Evolutionary conservation across 73 alveolate genomes (phyloP).

Genomic region (Symbiodinium natans): DNA sequence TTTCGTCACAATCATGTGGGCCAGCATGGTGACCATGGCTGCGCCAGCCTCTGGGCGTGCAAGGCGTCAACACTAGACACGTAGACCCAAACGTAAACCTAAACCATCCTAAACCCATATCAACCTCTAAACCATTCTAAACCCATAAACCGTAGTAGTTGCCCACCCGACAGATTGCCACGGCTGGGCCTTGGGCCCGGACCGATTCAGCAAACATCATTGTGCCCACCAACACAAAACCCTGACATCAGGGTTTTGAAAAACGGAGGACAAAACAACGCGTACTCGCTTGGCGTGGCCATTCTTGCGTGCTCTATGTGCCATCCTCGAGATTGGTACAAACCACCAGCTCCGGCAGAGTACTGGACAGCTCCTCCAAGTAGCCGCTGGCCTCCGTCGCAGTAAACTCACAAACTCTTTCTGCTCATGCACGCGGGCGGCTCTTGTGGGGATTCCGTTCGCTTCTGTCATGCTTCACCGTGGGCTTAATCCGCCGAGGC

Average conservation of each 20-base stretch:
- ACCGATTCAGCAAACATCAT: constrained; percentile 88
- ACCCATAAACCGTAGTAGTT: not conserved
- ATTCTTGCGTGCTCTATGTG: too few relatives aligned
- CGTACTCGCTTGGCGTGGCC: not conserved
- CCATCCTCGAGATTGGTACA: constrained; percentile 64
- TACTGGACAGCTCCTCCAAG: constrained; percentile 75
- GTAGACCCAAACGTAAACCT: not conserved
- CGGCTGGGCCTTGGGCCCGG: not conserved
- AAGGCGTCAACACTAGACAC: not conserved
- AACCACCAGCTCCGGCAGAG: constrained; percentile 85
- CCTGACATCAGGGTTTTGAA: not conserved
- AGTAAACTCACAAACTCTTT: not conserved
- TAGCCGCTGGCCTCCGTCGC: constrained; percentile 68
- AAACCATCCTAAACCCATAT: too few relatives aligned
- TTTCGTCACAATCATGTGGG: constrained; percentile 87
- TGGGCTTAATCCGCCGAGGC: too few relatives aligned
- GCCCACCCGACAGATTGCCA: not conserved
- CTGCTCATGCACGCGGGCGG: too few relatives aligned
- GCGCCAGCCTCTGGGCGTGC: constrained; percentile 49
- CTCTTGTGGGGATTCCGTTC: too few relatives aligned
- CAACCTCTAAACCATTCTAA: too few relatives aligned
- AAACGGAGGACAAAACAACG: not conserved
- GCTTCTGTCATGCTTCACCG: too few relatives aligned
- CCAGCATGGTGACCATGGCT: constrained; percentile 85
- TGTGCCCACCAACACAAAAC: constrained; percentile 81